A percentile compares a stretch with the other conserved stretches of the same genome.
These are phyloP conservation scores for Parsonsia alboflavescens DNA, from an alignment of 257 asterid genomes.

Conservation along the genomic window DNA sequence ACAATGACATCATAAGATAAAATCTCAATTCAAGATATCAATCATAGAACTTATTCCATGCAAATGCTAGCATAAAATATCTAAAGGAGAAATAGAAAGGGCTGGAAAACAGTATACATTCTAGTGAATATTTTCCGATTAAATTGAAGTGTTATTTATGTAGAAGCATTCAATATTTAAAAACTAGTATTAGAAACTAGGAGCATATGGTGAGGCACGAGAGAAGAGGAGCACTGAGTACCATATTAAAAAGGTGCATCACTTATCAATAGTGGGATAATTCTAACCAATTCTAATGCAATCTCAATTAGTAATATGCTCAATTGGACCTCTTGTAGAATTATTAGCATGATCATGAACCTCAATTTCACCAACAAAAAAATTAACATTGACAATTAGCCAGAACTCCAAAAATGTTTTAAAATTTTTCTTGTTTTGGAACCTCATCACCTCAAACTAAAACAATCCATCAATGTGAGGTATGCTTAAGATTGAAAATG, in stretches of 20 bases:
- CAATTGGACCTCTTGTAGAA: neutral
- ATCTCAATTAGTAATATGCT: slow-evolving; percentile 8
- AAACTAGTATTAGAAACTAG: neutral
- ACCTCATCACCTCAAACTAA: neutral
- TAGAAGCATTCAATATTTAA: neutral
- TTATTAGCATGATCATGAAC: neutral
- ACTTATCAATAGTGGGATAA: neutral
- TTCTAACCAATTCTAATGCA: slow-evolving; percentile 38
- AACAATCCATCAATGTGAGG: neutral
- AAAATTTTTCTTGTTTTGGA: neutral
- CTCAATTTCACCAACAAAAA: neutral
- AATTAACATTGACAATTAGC: neutral
- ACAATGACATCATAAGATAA: neutral
- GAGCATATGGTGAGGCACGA: neutral
- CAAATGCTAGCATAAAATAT: neutral
- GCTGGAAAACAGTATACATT: neutral
- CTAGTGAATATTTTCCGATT: neutral
- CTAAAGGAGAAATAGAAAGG: neutral
- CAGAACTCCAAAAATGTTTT: neutral
- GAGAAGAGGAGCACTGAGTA: neutral
- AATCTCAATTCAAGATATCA: neutral
- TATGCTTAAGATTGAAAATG: neutral
- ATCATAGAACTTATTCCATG: neutral
- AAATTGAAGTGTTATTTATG: neutral
- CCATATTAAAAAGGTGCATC: neutral